Evolutionary conservation across 495 filamentous ascomycete genomes (phyloP), one percentile per base, ranked within the genome.

Genomic region (Endocarpon pusillum): DNA sequence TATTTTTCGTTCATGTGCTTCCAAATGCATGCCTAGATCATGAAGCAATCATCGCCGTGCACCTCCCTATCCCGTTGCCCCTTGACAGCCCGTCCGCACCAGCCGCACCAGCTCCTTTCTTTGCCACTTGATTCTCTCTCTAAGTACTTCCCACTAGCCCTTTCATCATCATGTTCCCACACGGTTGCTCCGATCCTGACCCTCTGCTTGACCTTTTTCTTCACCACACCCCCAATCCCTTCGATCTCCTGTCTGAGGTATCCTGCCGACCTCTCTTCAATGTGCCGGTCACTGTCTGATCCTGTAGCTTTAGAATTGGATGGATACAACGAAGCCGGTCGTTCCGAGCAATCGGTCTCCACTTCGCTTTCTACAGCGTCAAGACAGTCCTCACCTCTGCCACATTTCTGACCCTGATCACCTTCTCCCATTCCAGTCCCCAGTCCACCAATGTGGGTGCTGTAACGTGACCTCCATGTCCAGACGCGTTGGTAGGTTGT

Each of bases 401-500:
- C 83, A 49, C 85, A 93, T 42, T 79, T 71, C 2, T 91, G 80
- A 25, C 85, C 83, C 40, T 86, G 75, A 46, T 80, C 71, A 35
- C 84, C 85, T 45, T 91, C 83, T 26, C 83, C 81, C 31, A 89
- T 86, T 11, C 85, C 85, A 1, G 78, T 83, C 3, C 84, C 82
- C 0, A 91, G 57, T 0, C 81, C 81, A 22, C 82, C 81, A 0
- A 84, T 75, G 20, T 71, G 75, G 14, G 75, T 73, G 30, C 74
- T 73, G 55, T 91, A 94, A n/a, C 78, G 69, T 16, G 71, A 82
- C 14, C 85, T 76, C 84, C 85, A 93, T 15, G 62, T 71, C 85
- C 85, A 93, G 22, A 83, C 76, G 22, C 78, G 74, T 24, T 67
- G 59, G 53, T 94, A 92, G 19, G 74, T 77, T 10, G 65, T 67